A percentile compares a stretch with the other conserved stretches of the same genome.
Evolutionary conservation across 176 grass and related monocot genomes (phyloP).

Genomic region (Otatea glauca): DNA sequence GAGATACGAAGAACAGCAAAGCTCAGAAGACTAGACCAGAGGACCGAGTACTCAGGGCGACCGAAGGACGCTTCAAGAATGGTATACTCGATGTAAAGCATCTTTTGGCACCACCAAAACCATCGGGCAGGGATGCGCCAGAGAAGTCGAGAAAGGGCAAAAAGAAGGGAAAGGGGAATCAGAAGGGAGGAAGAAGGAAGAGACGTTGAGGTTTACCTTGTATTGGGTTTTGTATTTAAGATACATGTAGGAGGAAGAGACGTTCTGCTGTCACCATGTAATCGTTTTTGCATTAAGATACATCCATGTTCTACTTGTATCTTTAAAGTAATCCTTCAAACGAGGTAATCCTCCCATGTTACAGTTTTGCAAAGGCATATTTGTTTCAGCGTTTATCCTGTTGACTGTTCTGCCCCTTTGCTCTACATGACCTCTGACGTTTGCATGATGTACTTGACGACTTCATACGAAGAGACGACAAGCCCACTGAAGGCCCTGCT

Average conservation of each 20-base stretch:
- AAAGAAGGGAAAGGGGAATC: constrained; percentile 57
- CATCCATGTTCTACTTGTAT: background rate
- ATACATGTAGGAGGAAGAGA: constrained; percentile 20
- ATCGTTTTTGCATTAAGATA: background rate
- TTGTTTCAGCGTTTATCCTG: background rate
- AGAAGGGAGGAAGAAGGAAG: constrained; percentile 65
- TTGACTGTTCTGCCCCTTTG: background rate
- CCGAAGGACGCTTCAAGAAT: constrained; percentile 86
- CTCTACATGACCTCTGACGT: background rate
- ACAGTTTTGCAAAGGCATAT: background rate
- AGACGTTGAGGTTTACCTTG: constrained; percentile 36
- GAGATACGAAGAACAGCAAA: constrained; percentile 50
- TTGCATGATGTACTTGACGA: constrained; percentile 71
- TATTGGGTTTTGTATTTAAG: background rate
- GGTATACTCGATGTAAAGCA: constrained; percentile 79
- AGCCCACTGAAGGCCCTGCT: constrained; percentile 86
- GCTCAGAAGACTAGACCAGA: constrained; percentile 70
- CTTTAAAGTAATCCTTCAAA: background rate
- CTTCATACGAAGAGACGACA: constrained; percentile 86
- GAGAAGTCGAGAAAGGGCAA: constrained; percentile 55
- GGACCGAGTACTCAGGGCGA: constrained; percentile 67
- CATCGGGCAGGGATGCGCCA: constrained; percentile 42
- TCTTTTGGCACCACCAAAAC: constrained; percentile 60
- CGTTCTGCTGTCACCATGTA: constrained; percentile 3
- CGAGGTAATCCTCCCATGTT: background rate